phyloP scores from a whole-genome alignment of 352 stramenopile species.

The Phytophthora ohioensis region DNA sequence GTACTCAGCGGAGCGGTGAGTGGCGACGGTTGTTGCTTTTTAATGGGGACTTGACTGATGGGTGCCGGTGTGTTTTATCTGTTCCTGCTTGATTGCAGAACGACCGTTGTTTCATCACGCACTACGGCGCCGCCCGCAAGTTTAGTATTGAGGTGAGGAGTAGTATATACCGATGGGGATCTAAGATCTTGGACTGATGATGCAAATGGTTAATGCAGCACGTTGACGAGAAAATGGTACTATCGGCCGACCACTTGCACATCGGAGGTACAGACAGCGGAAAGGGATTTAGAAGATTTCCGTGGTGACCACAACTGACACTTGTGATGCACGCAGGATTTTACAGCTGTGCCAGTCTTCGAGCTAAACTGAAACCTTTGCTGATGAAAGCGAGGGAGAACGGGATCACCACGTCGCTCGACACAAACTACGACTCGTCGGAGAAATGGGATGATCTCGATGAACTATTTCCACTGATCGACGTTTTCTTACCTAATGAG shows the following conservation, averaged over 20 bases:
- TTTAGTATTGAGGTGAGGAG: conserved; percentile 65
- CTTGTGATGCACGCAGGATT: conserved; percentile 44
- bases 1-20: conserved; percentile 72
- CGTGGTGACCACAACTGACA: conserved; percentile 3
- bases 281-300: neutral
- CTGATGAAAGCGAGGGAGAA: conserved; percentile 63
- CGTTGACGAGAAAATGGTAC: conserved; percentile 65
- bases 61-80: neutral
- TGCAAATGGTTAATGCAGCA: conserved; percentile 45
- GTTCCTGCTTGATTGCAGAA: conserved; percentile 35
- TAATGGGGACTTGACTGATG: neutral
- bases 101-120: conserved; percentile 86
- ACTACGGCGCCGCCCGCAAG: conserved; percentile 75
- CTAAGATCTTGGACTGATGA: neutral
- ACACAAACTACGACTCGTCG: conserved; percentile 87
- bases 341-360: conserved; percentile 77
- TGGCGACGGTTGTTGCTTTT: neutral
- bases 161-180: neutral
- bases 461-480: conserved; percentile 69
- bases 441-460: conserved; percentile 74
- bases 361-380: conserved; percentile 65
- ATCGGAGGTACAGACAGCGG: conserved; percentile 60
- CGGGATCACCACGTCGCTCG: conserved; percentile 80
- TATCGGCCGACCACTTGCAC: conserved; percentile 73
- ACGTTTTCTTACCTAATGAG: conserved; percentile 89